Conservation (phyloP, 2,329 filamentous ascomycete genomes). For the Chaetomiaceae sp. region DNA sequence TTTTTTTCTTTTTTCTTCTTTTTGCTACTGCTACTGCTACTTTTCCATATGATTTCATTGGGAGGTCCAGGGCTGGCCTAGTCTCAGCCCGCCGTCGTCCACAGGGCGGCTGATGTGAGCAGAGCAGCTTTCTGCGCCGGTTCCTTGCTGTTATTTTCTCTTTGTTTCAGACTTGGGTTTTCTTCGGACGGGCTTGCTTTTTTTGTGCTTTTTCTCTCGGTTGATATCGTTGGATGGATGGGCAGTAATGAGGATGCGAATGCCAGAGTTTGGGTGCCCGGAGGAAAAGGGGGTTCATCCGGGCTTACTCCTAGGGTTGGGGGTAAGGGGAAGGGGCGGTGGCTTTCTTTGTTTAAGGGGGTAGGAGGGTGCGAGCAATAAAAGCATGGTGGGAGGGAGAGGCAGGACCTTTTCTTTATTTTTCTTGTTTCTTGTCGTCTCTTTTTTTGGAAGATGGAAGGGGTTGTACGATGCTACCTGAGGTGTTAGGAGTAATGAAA, state of each 20-base stretch:
- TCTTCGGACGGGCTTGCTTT: too few relatives aligned
- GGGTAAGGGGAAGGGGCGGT: not conserved
- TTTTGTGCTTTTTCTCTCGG: too few relatives aligned
- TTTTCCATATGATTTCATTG: too few relatives aligned
- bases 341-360: not conserved
- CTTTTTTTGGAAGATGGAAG: not conserved
- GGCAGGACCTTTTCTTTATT: not conserved
- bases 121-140: too few relatives aligned
- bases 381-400: constrained; percentile 2
- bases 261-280: not conserved
- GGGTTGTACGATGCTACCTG: constrained; percentile 9
- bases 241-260: not conserved
- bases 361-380: not conserved
- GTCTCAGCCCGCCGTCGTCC: too few relatives aligned
- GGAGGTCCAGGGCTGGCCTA: too few relatives aligned
- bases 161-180: too few relatives aligned
- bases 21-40: not conserved
- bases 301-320: not conserved
- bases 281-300: too few relatives aligned
- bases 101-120: too few relatives aligned
- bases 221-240: not conserved
- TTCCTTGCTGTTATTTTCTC: too few relatives aligned
- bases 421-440: not conserved
- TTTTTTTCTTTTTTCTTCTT: not conserved
- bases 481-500: constrained; percentile 4